Conservation (phyloP, 2,329 filamentous ascomycete genomes). For the Cladophialophora immunda region DNA sequence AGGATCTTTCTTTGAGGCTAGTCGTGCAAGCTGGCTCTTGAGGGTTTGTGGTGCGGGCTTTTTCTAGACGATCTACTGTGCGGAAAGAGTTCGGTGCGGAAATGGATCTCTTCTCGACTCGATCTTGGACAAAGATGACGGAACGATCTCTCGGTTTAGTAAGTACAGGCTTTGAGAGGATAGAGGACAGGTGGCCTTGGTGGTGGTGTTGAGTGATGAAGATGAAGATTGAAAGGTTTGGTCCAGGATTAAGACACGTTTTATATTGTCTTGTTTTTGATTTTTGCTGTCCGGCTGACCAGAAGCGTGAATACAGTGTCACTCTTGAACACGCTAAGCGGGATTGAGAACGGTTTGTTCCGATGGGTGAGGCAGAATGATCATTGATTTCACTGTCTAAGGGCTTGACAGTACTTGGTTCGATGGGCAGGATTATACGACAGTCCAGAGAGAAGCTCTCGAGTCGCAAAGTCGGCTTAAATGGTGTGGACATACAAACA, state of each 20-base stretch:
- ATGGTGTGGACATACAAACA: not conserved
- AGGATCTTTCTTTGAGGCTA: too few species aligned
- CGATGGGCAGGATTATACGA: not conserved
- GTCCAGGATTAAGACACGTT: not conserved
- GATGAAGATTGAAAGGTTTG: not conserved
- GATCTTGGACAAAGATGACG: too few species aligned
- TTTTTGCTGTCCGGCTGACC: not conserved
- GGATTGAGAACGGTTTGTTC: not conserved
- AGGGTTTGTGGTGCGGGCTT: too few species aligned
- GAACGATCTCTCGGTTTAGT: too few species aligned
- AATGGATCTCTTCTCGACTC: too few species aligned
- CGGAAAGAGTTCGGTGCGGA: too few species aligned
- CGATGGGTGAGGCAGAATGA: not conserved
- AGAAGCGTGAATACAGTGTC: not conserved
- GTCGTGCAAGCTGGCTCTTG: too few species aligned
- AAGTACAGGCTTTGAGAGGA: not conserved
- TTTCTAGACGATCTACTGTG: too few species aligned
- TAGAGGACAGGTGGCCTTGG: too few species aligned
- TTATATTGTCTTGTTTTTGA: not conserved
- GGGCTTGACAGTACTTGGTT: not conserved
- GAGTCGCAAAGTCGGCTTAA: not conserved
- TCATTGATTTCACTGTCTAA: not conserved
- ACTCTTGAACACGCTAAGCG: not conserved
- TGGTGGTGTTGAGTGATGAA: not conserved
- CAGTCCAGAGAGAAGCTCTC: not conserved